These are phyloP conservation scores for Dactylellina parvicollis DNA, from an alignment of 2,329 filamentous ascomycete species.

Conservation along the genomic window DNA sequence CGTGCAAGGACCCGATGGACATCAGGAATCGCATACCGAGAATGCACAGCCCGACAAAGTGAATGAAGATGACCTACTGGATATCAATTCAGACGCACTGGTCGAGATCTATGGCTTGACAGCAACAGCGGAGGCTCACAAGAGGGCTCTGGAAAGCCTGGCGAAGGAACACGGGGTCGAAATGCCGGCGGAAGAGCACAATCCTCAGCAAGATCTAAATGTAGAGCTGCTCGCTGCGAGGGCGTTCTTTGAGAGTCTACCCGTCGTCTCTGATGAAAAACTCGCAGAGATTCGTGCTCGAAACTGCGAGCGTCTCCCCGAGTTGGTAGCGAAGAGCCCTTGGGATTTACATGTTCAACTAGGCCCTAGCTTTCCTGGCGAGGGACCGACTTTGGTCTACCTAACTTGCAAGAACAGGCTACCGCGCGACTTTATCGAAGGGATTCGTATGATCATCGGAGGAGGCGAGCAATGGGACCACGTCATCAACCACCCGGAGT, in stretches of 20 bases:
- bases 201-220: background rate
- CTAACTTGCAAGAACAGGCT: conserved; percentile 32
- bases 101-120: background rate
- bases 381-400: conserved; percentile 2
- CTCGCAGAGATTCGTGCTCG: conserved; percentile 8
- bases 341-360: conserved; percentile 22
- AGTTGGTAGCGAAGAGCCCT: background rate
- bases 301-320: conserved; percentile 29
- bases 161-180: background rate
- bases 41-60: background rate
- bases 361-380: background rate
- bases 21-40: conserved; percentile 3
- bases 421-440: conserved; percentile 23
- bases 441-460: conserved; percentile 7
- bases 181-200: background rate
- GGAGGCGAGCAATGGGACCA: background rate
- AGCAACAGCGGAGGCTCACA: background rate
- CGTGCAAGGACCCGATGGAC: conserved; percentile 12
- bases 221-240: background rate
- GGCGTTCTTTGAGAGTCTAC: background rate
- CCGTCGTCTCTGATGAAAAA: background rate
- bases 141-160: background rate
- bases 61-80: background rate
- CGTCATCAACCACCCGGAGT: background rate
- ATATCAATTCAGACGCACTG: background rate